phyloP scores from a whole-genome alignment of 495 filamentous ascomycete species.

The Trichocladium uniseriatum region DNA sequence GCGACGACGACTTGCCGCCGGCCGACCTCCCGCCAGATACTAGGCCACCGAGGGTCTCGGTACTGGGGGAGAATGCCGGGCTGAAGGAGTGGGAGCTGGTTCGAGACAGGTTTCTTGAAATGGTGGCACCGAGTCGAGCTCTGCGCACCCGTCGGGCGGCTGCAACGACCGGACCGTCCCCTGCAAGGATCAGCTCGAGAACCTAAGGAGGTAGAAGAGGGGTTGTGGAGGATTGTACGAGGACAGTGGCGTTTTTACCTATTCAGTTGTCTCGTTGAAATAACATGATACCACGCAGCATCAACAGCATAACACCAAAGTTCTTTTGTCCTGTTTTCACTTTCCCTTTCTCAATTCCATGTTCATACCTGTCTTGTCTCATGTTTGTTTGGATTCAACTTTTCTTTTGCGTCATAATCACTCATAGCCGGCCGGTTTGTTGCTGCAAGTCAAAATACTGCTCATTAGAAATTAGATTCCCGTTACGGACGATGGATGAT shows the following conservation, averaged over 20 bases:
- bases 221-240: not conserved
- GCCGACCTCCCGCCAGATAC: constrained; percentile 17
- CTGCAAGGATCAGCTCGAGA: not conserved
- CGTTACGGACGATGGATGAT: constrained; percentile 8
- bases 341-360: not conserved
- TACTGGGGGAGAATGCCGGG: not conserved
- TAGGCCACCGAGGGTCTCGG: not conserved
- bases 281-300: constrained; percentile 12
- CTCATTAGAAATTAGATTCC: constrained; percentile 9
- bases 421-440: constrained; percentile 9
- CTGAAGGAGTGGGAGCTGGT: constrained; percentile 14
- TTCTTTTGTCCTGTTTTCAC: constrained; percentile 4
- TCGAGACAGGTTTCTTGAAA: constrained; percentile 11
- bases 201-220: not conserved
- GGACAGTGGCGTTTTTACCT: not conserved
- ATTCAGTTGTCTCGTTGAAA: not conserved
- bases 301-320: constrained; percentile 8
- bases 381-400: constrained; percentile 8
- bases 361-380: constrained; percentile 4
- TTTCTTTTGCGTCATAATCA: constrained; percentile 5
- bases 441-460: constrained; percentile 1
- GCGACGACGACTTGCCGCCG: constrained; percentile 5
- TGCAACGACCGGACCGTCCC: not conserved
- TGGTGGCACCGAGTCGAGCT: constrained; percentile 6
- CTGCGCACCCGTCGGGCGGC: not conserved